These are phyloP conservation scores for Chamaecyparis obtusa DNA, from an alignment of 75 land plant genomes.

Conservation along the genomic window DNA sequence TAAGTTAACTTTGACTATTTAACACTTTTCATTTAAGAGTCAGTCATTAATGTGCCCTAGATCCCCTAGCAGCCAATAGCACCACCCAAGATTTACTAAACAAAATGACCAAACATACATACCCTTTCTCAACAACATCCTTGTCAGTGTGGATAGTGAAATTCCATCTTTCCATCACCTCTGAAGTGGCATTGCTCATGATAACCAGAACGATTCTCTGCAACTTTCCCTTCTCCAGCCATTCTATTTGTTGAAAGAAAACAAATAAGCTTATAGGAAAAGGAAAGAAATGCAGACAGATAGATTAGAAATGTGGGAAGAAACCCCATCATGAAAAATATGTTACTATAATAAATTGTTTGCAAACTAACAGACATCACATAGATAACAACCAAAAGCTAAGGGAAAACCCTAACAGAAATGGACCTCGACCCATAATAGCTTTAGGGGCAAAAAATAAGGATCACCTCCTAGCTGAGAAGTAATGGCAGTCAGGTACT, in stretches of 20 bases:
- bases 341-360: not conserved
- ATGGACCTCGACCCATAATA: not conserved
- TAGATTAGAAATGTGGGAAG: not conserved
- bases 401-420: not conserved
- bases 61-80: not conserved
- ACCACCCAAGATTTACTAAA: not conserved
- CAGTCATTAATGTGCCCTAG: no score
- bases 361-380: not conserved
- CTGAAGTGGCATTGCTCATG: conserved; percentile 71
- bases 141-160: conserved; percentile 80
- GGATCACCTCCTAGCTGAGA: conserved; percentile 66
- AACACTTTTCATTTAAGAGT: no score
- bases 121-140: conserved; percentile 76
- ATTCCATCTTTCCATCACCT: conserved; percentile 96
- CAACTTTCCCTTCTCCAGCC: conserved; percentile 86
- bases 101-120: conserved; percentile 28
- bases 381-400: not conserved
- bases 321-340: not conserved
- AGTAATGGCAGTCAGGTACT: conserved; percentile 65
- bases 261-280: not conserved
- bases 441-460: not conserved
- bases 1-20: no score
- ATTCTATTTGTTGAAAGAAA: conserved; percentile 37
- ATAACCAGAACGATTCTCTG: conserved; percentile 94
- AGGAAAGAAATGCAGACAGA: not conserved